Conservation (phyloP, 352 stramenopile genomes). For the Globisporangium apiculatum region DNA sequence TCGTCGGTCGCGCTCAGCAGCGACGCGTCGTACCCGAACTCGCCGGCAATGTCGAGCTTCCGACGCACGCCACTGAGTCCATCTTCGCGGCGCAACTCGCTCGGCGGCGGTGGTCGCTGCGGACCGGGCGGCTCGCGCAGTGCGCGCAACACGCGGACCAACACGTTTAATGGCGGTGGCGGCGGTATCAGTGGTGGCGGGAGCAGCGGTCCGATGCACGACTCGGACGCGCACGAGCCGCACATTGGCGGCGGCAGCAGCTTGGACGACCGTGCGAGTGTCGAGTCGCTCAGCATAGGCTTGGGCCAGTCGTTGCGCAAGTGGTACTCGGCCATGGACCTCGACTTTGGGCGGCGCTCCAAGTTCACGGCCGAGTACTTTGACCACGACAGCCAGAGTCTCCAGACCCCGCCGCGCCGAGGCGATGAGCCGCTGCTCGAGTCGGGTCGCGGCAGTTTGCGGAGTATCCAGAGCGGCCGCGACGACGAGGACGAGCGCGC, state of each 20-base stretch:
- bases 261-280: slow-evolving; percentile 20
- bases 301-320: slow-evolving; percentile 60
- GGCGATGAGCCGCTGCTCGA: slow-evolving; percentile 58
- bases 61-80: slow-evolving; percentile 41
- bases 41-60: slow-evolving; percentile 49
- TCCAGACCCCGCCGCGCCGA: slow-evolving; percentile 17
- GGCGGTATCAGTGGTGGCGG: background rate
- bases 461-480: slow-evolving; percentile 24
- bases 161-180: slow-evolving; percentile 6
- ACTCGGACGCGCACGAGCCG: background rate
- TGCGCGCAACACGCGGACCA: slow-evolving; percentile 3
- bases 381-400: slow-evolving; percentile 27
- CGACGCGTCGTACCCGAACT: slow-evolving; percentile 62
- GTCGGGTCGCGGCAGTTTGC: slow-evolving; percentile 32
- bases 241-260: background rate
- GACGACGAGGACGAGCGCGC: slow-evolving; percentile 23
- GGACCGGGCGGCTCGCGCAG: background rate
- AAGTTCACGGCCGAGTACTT: slow-evolving; percentile 80
- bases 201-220: background rate
- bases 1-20: slow-evolving; percentile 30
- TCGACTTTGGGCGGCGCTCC: slow-evolving; percentile 66
- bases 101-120: background rate
- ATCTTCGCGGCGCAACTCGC: slow-evolving; percentile 12
- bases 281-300: slow-evolving; percentile 42
- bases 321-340: slow-evolving; percentile 68